phyloP scores from a whole-genome alignment of 257 asterid species.

The Forsythia viridissima region DNA sequence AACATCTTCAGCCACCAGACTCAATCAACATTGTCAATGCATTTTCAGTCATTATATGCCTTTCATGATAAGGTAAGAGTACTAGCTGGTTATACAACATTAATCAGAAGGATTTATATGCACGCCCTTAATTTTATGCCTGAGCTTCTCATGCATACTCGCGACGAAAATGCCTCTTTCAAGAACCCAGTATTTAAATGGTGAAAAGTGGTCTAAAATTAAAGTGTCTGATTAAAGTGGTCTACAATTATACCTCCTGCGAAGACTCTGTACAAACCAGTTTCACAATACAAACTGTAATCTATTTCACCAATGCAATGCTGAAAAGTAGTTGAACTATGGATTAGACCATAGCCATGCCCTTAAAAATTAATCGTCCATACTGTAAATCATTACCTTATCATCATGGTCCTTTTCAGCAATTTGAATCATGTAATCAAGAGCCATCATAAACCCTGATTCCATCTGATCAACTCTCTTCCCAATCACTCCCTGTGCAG shows the following conservation, averaged over 20 bases:
- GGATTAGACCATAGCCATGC: neutral
- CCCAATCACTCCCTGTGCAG: constrained; percentile 98
- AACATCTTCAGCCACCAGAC: neutral
- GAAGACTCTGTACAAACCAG: neutral
- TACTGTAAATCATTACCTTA: constrained; percentile 40
- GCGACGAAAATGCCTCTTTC: neutral
- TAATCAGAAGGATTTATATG: neutral
- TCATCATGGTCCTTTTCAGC: constrained; percentile 89
- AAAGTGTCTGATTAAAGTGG: neutral
- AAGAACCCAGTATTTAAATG: neutral
- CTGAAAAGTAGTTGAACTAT: neutral
- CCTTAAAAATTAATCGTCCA: neutral
- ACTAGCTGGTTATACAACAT: constrained; percentile 1
- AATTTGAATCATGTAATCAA: constrained; percentile 91
- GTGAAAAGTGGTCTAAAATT: too few relatives aligned
- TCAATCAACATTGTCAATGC: neutral
- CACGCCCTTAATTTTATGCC: neutral
- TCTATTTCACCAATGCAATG: neutral
- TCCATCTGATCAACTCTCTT: constrained; percentile 98
- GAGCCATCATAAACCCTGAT: constrained; percentile 92
- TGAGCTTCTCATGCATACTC: neutral
- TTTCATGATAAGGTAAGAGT: neutral
- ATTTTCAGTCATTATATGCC: neutral
- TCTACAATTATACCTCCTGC: neutral
- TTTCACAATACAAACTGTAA: neutral